These are phyloP conservation scores for Chlorella vulgaris DNA, from an alignment of 139 green algal species.

Conservation along the genomic window DNA sequence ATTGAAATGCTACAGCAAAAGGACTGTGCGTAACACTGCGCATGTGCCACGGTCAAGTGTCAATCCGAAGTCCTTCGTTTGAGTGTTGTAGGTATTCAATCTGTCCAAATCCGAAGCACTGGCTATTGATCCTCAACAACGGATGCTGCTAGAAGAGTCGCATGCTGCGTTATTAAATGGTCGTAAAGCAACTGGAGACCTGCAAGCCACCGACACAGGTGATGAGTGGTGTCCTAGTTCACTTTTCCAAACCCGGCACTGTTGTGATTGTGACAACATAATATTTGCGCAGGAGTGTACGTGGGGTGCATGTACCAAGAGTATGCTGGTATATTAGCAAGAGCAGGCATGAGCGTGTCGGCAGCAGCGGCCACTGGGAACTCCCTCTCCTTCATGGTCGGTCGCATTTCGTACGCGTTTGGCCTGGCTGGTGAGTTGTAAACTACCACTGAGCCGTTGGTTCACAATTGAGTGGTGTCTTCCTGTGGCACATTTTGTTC, in stretches of 20 bases:
- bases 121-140: constrained; percentile 78
- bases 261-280: too few species aligned
- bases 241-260: too few species aligned
- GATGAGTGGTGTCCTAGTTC: too few species aligned
- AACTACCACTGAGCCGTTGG: not conserved
- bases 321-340: constrained; percentile 29
- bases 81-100: constrained; percentile 48
- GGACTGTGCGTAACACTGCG: too few species aligned
- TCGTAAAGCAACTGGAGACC: not conserved
- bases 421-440: not conserved
- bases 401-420: not conserved
- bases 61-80: too few species aligned
- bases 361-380: constrained; percentile 41
- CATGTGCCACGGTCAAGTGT: too few species aligned
- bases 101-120: constrained; percentile 56
- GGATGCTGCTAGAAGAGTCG: constrained; percentile 58
- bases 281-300: constrained; percentile 39
- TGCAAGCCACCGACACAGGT: not conserved
- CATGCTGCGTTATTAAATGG: constrained; percentile 3
- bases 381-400: constrained; percentile 45
- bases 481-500: too few species aligned
- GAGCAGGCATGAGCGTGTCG: not conserved
- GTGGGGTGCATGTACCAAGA: constrained; percentile 63
- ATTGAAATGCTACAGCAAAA: too few species aligned
- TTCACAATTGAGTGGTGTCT: not conserved